Percentiles rank a stretch among this genome's conserved stretches.
These are phyloP conservation scores for Bullera alba DNA, from an alignment of 768 basidiomycete species.

Conservation along the genomic window DNA sequence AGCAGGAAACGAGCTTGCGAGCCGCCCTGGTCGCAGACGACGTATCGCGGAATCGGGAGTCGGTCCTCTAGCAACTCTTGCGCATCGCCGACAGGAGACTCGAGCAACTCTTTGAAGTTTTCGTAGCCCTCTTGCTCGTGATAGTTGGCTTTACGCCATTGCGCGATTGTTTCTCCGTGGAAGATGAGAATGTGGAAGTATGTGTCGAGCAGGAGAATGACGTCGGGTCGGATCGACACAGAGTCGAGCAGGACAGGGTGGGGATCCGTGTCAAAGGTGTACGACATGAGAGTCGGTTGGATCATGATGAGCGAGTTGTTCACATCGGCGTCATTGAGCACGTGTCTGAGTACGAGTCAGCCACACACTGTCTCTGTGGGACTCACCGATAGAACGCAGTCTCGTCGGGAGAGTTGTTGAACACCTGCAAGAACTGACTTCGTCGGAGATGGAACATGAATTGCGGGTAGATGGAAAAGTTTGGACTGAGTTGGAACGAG, in stretches of 20 bases:
- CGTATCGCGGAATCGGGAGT: slow-evolving; percentile 94
- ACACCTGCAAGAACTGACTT: slow-evolving; percentile 97
- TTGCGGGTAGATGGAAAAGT: slow-evolving; percentile 98
- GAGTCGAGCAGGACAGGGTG: slow-evolving; percentile 95
- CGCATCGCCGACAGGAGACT: slow-evolving; percentile 78
- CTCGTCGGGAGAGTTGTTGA: slow-evolving; percentile 99
- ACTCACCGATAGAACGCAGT: slow-evolving; percentile 90
- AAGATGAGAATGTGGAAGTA: slow-evolving; percentile 99
- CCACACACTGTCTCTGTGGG: neutral
- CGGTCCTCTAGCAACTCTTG: slow-evolving; percentile 91
- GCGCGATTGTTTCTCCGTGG: slow-evolving; percentile 93
- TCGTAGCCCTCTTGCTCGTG: slow-evolving; percentile 99
- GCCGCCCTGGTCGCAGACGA: slow-evolving; percentile 95
- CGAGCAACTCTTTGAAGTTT: slow-evolving; percentile 91
- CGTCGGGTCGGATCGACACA: slow-evolving; percentile 94
- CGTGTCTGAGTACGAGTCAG: slow-evolving; percentile 56
- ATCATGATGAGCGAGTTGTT: slow-evolving; percentile 99
- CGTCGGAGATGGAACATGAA: slow-evolving; percentile 99
- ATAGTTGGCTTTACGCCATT: slow-evolving; percentile 97
- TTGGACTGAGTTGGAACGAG: slow-evolving; percentile 85
- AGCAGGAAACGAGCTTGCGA: slow-evolving; percentile 97
- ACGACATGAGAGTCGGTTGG: slow-evolving; percentile 98
- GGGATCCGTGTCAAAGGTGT: slow-evolving; percentile 77
- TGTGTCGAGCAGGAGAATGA: slow-evolving; percentile 91
- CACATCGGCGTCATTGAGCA: slow-evolving; percentile 93